Evolutionary conservation across 192 early-diverging fungal genomes (phyloP).

Genomic region (Backusella australiensis): DNA sequence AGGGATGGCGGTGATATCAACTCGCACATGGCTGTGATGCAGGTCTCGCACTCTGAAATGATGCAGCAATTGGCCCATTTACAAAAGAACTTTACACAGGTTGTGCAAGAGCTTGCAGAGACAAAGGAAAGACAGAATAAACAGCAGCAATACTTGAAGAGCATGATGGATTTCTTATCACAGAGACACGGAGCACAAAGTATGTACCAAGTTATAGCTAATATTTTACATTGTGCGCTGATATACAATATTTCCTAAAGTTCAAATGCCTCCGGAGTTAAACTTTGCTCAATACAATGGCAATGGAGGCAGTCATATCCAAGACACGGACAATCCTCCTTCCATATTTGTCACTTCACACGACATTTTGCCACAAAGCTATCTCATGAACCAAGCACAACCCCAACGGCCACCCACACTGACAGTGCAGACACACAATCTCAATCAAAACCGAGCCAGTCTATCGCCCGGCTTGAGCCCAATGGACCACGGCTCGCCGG

Average conservation of each 20-base stretch:
- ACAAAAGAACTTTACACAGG: conserved; percentile 68
- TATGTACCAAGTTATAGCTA: background rate
- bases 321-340: conserved; percentile 19
- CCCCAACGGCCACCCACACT: conserved; percentile 28
- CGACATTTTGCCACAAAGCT: conserved; percentile 35
- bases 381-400: conserved; percentile 1
- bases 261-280: conserved; percentile 25
- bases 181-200: conserved; percentile 27
- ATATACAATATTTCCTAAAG: background rate
- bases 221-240: background rate
- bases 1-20: conserved; percentile 74
- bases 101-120: conserved; percentile 71
- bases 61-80: conserved; percentile 68
- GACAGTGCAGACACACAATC: conserved; percentile 38
- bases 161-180: conserved; percentile 61
- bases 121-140: conserved; percentile 60
- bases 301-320: background rate
- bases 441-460: conserved; percentile 10
- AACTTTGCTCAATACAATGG: conserved; percentile 25
- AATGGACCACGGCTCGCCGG: conserved; percentile 7
- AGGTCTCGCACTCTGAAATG: conserved; percentile 72
- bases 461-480: background rate
- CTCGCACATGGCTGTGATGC: conserved; percentile 73
- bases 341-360: conserved; percentile 58
- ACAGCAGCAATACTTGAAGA: conserved; percentile 68